These are phyloP conservation scores for Amanita phalloides DNA, from an alignment of 768 basidiomycete genomes.

Conservation along the genomic window DNA sequence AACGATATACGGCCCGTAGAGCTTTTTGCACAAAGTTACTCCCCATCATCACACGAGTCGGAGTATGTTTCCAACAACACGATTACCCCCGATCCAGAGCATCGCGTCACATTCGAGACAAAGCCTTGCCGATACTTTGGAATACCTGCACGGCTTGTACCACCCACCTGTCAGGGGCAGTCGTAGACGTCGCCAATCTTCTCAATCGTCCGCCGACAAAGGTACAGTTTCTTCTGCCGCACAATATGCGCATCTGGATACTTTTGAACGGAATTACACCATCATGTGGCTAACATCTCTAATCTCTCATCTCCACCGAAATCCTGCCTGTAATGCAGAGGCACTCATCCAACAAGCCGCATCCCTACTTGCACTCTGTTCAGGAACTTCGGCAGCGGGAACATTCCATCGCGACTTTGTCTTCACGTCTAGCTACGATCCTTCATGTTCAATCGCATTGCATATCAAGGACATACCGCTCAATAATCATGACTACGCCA, in stretches of 20 bases:
- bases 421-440: slow-evolving; percentile 20
- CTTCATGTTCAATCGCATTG: slow-evolving; percentile 20
- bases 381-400: slow-evolving; percentile 57
- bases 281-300: slow-evolving; percentile 69
- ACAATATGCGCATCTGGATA: slow-evolving; percentile 34
- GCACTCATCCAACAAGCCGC: slow-evolving; percentile 42
- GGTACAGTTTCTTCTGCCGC: background rate
- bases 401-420: slow-evolving; percentile 39
- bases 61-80: slow-evolving; percentile 27
- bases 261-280: slow-evolving; percentile 60
- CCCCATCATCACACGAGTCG: too few species aligned
- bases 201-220: background rate
- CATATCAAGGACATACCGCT: slow-evolving; percentile 58
- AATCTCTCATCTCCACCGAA: slow-evolving; percentile 25
- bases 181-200: slow-evolving; percentile 23
- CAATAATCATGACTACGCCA: slow-evolving; percentile 56
- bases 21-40: too few species aligned
- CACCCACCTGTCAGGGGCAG: slow-evolving; percentile 54
- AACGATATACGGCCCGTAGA: too few species aligned
- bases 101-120: slow-evolving; percentile 24
- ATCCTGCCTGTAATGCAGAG: slow-evolving; percentile 14
- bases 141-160: slow-evolving; percentile 44
- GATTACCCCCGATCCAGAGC: slow-evolving; percentile 41
- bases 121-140: slow-evolving; percentile 32
- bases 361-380: slow-evolving; percentile 50